A percentile compares a stretch with the other conserved stretches of the same genome.
Evolutionary conservation across 176 grass and related monocot species (phyloP).

Genomic region (Oryza nivara): DNA sequence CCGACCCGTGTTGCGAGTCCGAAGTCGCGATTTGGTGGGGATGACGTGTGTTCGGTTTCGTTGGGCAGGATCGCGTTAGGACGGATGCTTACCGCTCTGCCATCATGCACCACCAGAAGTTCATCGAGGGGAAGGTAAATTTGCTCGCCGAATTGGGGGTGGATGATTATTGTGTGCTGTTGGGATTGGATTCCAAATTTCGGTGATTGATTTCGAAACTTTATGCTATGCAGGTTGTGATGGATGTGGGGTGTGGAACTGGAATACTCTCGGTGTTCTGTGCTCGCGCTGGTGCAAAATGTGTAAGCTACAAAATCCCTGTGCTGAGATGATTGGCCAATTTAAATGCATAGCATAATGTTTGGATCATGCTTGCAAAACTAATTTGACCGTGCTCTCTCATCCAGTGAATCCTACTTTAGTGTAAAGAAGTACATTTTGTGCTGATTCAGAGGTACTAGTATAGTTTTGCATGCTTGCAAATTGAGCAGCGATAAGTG

Average conservation of each 20-base stretch:
- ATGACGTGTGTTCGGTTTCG: neutral
- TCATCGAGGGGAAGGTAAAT: conserved; percentile 85
- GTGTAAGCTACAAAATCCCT: conserved; percentile 47
- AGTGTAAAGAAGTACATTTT: neutral
- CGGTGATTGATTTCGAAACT: neutral
- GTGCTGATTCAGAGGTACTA: neutral
- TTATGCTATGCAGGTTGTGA: conserved; percentile 63
- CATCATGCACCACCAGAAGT: conserved; percentile 79
- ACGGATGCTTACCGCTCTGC: conserved; percentile 77
- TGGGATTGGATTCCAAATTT: conserved; percentile 1
- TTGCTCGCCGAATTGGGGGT: neutral
- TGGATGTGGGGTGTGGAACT: conserved; percentile 94
- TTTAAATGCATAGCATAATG: neutral
- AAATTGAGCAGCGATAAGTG: neutral
- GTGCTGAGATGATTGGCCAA: neutral
- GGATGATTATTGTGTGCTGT: neutral
- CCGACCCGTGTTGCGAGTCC: neutral
- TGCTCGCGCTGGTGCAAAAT: conserved; percentile 83
- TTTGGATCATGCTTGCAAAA: neutral
- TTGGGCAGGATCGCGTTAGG: conserved; percentile 72
- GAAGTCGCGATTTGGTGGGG: neutral
- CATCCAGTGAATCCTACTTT: neutral
- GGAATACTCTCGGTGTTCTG: conserved; percentile 93
- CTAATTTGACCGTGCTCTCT: neutral
- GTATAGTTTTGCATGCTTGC: conserved; percentile 9